Conservation (phyloP, 768 basidiomycete genomes). For the Auriscalpium orientale region DNA sequence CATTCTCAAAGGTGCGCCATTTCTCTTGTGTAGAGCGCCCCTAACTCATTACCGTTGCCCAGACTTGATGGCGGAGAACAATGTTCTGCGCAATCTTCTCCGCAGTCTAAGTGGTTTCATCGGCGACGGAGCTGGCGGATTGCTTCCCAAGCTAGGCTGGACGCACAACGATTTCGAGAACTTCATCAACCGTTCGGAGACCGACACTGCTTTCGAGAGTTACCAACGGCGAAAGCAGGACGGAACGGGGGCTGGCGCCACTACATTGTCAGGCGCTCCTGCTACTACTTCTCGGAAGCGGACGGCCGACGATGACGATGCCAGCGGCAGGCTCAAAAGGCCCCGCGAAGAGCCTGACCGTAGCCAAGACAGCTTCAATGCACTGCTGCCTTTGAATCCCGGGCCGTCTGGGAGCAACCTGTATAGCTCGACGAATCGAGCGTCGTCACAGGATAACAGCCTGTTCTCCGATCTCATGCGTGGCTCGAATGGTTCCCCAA, state of each 20-base stretch:
- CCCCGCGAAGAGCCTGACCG: conserved; percentile 38
- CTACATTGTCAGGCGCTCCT: conserved; percentile 15
- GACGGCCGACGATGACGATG: conserved; percentile 41
- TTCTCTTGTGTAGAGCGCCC: neutral
- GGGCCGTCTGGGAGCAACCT: conserved; percentile 30
- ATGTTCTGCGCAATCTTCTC: conserved; percentile 72
- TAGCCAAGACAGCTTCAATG: conserved; percentile 40
- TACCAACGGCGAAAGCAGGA: conserved; percentile 66
- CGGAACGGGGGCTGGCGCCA: conserved; percentile 15
- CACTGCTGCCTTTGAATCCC: conserved; percentile 49
- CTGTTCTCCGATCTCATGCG: conserved; percentile 35
- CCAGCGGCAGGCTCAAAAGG: conserved; percentile 40
- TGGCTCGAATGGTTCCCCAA: conserved; percentile 40
- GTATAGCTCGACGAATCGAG: conserved; percentile 34
- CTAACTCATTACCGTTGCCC: conserved; percentile 1
- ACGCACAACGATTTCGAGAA: conserved; percentile 69
- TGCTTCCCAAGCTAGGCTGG: conserved; percentile 76
- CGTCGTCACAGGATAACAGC: conserved; percentile 37
- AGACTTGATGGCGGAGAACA: conserved; percentile 90
- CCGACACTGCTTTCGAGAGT: conserved; percentile 89
- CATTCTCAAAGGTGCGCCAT: conserved; percentile 59
- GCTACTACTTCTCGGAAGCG: conserved; percentile 37
- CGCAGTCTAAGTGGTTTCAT: conserved; percentile 74
- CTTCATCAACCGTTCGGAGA: conserved; percentile 80
- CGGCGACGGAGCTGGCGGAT: conserved; percentile 77